Evolutionary conservation across 2,329 filamentous ascomycete genomes (phyloP).

Genomic region (Fusarium begoniae): DNA sequence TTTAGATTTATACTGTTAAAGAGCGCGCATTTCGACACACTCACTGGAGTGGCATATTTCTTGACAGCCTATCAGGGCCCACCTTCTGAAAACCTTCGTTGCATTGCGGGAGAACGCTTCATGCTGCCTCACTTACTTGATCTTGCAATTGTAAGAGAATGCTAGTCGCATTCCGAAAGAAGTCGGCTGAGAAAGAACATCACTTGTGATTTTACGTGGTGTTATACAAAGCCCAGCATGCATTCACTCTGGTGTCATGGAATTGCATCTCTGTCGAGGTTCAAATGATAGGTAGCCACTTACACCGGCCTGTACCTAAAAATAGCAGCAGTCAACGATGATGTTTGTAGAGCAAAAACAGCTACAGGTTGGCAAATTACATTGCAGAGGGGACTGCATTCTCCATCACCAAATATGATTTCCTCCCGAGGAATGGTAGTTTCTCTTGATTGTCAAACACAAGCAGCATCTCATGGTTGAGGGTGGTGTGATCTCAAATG

Average conservation of each 20-base stretch:
- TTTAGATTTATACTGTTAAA: not conserved
- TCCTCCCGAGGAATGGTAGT: accelerated
- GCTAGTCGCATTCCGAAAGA: not conserved
- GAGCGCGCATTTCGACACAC: not conserved
- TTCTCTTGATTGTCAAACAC: not conserved
- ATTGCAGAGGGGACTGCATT: not conserved
- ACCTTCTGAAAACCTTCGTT: not conserved
- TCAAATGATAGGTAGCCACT: not conserved
- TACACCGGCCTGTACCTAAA: not conserved
- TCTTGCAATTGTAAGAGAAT: not conserved
- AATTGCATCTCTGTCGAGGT: not conserved
- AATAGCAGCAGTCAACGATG: not conserved
- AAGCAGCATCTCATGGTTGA: not conserved
- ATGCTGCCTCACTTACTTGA: not conserved
- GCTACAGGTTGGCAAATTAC: not conserved
- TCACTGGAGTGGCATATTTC: too few species aligned
- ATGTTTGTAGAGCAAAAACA: not conserved
- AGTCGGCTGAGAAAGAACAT: not conserved
- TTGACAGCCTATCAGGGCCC: not conserved
- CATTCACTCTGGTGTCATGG: not conserved
- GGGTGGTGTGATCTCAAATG: not conserved
- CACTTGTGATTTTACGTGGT: too few species aligned
- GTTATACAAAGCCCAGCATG: not conserved
- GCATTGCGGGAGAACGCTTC: not conserved
- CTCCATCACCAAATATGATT: accelerated